Percentiles rank a stretch among this genome's conserved stretches.
These are phyloP conservation scores for Cytospora leucostoma DNA, from an alignment of 2,329 filamentous ascomycete species.

Conservation along the genomic window DNA sequence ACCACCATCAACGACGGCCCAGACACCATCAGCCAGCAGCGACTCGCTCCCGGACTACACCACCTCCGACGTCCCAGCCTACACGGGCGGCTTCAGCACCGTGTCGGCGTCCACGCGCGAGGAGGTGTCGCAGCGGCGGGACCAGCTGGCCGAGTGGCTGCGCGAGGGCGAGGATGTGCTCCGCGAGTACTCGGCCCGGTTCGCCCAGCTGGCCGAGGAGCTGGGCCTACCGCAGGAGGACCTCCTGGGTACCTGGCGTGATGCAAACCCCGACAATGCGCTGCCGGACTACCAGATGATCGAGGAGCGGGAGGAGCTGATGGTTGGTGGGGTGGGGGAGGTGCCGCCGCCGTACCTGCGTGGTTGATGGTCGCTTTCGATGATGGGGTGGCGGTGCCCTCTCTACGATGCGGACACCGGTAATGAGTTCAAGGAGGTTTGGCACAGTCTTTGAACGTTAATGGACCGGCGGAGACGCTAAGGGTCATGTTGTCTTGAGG, in stretches of 20 bases:
- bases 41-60: conserved; percentile 34
- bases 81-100: conserved; percentile 33
- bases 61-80: conserved; percentile 34
- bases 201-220: conserved; percentile 34
- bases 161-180: conserved; percentile 36
- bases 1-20: neutral
- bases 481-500: too few species aligned
- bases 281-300: conserved; percentile 35
- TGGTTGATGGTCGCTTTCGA: conserved; percentile 6
- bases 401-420: too few species aligned
- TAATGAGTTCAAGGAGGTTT: too few species aligned
- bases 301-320: conserved; percentile 36
- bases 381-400: conserved; percentile 1
- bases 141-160: conserved; percentile 36
- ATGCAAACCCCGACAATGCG: conserved; percentile 36
- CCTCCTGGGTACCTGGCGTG: conserved; percentile 36
- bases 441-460: too few species aligned
- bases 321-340: conserved; percentile 37
- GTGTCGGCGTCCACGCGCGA: conserved; percentile 33
- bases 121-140: conserved; percentile 34
- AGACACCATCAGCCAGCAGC: conserved; percentile 13
- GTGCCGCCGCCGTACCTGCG: conserved; percentile 37
- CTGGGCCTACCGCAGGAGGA: conserved; percentile 34
- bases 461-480: too few species aligned
- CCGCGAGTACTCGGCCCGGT: conserved; percentile 37